Evolutionary conservation across 2,329 filamentous ascomycete species (phyloP).

Genomic region (Apiospora malaysiana): DNA sequence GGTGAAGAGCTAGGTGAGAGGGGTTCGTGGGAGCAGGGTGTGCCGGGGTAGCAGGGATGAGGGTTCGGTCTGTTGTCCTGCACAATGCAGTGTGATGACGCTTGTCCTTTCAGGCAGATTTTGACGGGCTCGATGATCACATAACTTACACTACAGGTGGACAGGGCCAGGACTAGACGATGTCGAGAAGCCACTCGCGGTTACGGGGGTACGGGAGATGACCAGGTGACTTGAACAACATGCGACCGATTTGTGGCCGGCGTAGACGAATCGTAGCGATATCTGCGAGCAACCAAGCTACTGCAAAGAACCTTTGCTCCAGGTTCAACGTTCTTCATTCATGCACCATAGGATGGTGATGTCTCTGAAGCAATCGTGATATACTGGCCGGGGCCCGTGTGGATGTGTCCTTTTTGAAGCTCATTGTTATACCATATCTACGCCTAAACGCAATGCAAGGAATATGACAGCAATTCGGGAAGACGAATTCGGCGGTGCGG

Average conservation of each 20-base stretch:
- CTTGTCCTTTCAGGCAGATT: background rate
- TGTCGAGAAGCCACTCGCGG: background rate
- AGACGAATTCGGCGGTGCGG: background rate
- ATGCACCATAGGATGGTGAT: background rate
- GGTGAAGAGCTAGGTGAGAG: background rate
- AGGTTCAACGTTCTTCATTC: too few relatives aligned
- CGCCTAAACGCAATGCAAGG: background rate
- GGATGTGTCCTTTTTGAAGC: background rate
- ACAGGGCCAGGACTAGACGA: background rate
- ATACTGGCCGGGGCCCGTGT: background rate
- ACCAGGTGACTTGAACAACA: constrained; percentile 9
- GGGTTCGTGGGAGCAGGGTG: background rate
- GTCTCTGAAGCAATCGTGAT: background rate
- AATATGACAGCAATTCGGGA: background rate
- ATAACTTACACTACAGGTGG: background rate
- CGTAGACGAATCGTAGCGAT: background rate
- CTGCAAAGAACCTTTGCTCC: background rate
- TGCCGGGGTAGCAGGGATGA: background rate
- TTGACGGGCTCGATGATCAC: background rate
- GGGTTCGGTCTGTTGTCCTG: background rate
- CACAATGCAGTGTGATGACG: background rate
- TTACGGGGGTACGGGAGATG: background rate
- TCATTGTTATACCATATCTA: background rate
- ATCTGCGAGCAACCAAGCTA: background rate
- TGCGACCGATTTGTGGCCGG: background rate